A percentile compares a stretch with the other conserved stretches of the same genome.
Evolutionary conservation across 2,329 filamentous ascomycete species (phyloP).

Genomic region (Paraphaeosphaeria sporulosa): DNA sequence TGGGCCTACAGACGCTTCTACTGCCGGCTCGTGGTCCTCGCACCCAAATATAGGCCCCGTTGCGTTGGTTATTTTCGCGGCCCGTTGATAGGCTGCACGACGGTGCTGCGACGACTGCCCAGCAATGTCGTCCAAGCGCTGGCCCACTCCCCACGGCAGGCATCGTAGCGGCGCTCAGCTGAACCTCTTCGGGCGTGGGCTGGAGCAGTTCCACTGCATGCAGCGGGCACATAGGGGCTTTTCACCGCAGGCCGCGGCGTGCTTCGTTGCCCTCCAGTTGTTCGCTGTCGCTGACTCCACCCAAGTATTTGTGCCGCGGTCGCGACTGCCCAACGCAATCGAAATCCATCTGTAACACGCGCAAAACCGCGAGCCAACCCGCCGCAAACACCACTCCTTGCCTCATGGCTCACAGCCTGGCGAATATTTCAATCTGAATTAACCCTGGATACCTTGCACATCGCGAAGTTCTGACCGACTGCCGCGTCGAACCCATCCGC

Average conservation of each 20-base stretch:
- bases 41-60: slow-evolving; percentile 1
- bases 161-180: slow-evolving; percentile 5
- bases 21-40: not conserved
- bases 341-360: not conserved
- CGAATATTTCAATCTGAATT: not conserved
- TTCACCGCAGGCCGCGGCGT: not conserved
- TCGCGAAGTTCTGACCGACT: not conserved
- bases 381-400: not conserved
- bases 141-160: not conserved
- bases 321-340: slow-evolving; percentile 5
- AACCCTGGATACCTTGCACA: not conserved
- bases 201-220: not conserved
- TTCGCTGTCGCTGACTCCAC: not conserved
- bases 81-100: not conserved
- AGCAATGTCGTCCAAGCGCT: not conserved
- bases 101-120: too few species aligned
- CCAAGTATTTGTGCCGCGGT: not conserved
- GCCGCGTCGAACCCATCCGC: not conserved
- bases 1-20: not conserved
- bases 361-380: not conserved
- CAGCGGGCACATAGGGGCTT: not conserved
- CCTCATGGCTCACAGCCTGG: not conserved
- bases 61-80: not conserved
- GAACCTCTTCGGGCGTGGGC: not conserved
- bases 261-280: not conserved